Base-by-base conservation (phyloP, 2,329 filamentous ascomycete genomes). In the Oidium heveae region DNA sequence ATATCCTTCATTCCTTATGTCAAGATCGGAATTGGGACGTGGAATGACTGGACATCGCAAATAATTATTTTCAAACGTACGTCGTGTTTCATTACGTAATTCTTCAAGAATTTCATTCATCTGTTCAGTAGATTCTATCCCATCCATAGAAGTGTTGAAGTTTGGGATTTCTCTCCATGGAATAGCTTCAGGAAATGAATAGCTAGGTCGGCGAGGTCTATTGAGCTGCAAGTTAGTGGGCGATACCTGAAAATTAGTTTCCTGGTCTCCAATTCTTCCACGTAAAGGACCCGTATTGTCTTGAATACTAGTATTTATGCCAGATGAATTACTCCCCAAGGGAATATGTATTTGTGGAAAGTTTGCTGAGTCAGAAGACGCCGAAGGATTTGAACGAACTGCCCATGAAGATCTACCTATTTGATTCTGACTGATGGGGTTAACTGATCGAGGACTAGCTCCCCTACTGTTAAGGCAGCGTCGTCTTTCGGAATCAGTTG, bases 401-500 rank as follows among this genome's bases (percentile, higher is more conserved):
- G 37, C 56, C 52, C 63, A 59, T 13, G 60, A 54, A 15, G 62
- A 61, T 10, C 58, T 59, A 44, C 59, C 56, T 9, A 61, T 60
- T 9, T 52, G 61, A 16, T 58, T 59, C n/a, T 61, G 62, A n/a
- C 55, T 55, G 22, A 55, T 44, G 22, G 20, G 43, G 49, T 60
- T 58, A 22, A 53, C 24, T 37, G 57, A 49, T 55, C 61, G 59
- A 33, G 54, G 58, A 24, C 43, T 55, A 22, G 57, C 57, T 46
- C 55, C 49, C 54, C 61, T 60, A 33, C 60, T 61, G 41, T 62
- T 58, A 34, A 56, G 50, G 43, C 57, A 56, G 10, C 58, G 61
- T 55, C 61, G 56, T 55, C 62, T 58, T 46, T 63, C 61, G 33
- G 57, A 52, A 39, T 63, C 62, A n/a, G 39, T 53, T 4, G 54